These are phyloP conservation scores for Nicotiana sylvestris DNA, from an alignment of 257 asterid genomes.

Conservation along the genomic window DNA sequence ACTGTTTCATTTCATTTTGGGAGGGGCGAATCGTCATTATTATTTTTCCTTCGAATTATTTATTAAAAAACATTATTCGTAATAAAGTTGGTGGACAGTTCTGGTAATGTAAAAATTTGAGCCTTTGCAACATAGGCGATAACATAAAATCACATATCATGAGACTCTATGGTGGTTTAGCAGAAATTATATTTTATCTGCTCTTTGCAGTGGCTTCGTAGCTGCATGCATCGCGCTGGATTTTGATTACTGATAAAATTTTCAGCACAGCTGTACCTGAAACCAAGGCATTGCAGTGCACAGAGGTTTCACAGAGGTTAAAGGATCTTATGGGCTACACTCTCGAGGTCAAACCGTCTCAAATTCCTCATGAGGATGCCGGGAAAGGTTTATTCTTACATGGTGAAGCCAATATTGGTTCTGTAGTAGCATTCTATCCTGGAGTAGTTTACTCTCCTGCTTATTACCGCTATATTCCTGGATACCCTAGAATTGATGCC, in stretches of 20 bases:
- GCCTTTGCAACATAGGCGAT: not conserved
- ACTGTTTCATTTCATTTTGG: not conserved
- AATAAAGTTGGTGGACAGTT: not conserved
- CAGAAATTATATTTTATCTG: not conserved
- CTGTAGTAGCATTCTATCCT: slow-evolving; percentile 82
- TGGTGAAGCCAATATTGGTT: slow-evolving; percentile 80
- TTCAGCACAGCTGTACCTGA: slow-evolving; percentile 39
- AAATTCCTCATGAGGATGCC: slow-evolving; percentile 74
- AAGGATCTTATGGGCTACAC: slow-evolving; percentile 71
- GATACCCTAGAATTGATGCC: slow-evolving; percentile 80
- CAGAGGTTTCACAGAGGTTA: slow-evolving; percentile 61
- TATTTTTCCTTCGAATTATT: not conserved
- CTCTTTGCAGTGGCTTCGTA: not conserved
- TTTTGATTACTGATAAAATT: slow-evolving; percentile 24
- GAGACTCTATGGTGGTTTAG: not conserved
- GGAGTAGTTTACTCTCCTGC: slow-evolving; percentile 86
- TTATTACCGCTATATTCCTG: slow-evolving; percentile 70
- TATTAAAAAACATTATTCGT: not conserved
- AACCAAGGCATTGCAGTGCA: slow-evolving; percentile 48
- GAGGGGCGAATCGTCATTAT: not conserved
- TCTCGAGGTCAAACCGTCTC: slow-evolving; percentile 70
- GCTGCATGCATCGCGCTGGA: slow-evolving; percentile 10
- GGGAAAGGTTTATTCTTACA: slow-evolving; percentile 74
- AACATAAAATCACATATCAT: not conserved
- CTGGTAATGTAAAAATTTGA: not conserved